Conservation (phyloP, 2,329 filamentous ascomycete species). For the Alternaria conjuncta region DNA sequence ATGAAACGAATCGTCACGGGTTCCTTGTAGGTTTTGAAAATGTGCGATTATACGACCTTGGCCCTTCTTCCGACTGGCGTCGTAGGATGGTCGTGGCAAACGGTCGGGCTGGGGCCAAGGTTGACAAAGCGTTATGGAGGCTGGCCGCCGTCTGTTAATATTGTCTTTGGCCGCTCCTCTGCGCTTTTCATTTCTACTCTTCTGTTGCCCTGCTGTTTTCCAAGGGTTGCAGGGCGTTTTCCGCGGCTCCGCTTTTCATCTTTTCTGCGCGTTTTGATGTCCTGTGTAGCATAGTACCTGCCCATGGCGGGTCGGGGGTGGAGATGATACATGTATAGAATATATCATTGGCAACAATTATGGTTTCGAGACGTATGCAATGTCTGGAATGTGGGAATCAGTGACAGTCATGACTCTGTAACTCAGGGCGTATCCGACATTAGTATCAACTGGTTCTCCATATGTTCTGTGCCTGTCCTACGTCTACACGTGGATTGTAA, state of each 20-base stretch:
- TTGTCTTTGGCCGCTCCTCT: slow-evolving; percentile 19
- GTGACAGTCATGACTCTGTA: neutral
- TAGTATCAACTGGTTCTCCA: neutral
- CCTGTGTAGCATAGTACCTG: slow-evolving; percentile 24
- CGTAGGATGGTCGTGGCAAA: neutral
- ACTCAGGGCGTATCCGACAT: neutral
- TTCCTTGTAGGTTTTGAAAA: slow-evolving; percentile 16
- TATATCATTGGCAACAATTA: slow-evolving; percentile 8
- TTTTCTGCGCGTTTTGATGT: slow-evolving; percentile 3
- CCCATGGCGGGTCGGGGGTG: slow-evolving; percentile 1
- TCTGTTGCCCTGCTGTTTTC: slow-evolving; percentile 14
- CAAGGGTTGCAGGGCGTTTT: slow-evolving; percentile 29
- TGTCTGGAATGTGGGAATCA: neutral
- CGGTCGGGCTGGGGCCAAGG: neutral
- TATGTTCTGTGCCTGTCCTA: neutral
- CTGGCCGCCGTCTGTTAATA: slow-evolving; percentile 24
- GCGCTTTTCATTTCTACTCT: slow-evolving; percentile 33
- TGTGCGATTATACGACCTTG: slow-evolving; percentile 8
- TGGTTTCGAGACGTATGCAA: neutral
- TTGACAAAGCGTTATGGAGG: slow-evolving; percentile 9
- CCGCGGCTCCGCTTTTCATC: slow-evolving; percentile 19
- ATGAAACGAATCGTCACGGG: slow-evolving; percentile 13
- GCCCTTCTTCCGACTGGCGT: neutral
- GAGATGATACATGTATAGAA: slow-evolving; percentile 24
- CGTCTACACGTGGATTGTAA: neutral